These are phyloP conservation scores for Sarocladiaceae sp. DNA, from an alignment of 2,329 filamentous ascomycete genomes.

Conservation along the genomic window DNA sequence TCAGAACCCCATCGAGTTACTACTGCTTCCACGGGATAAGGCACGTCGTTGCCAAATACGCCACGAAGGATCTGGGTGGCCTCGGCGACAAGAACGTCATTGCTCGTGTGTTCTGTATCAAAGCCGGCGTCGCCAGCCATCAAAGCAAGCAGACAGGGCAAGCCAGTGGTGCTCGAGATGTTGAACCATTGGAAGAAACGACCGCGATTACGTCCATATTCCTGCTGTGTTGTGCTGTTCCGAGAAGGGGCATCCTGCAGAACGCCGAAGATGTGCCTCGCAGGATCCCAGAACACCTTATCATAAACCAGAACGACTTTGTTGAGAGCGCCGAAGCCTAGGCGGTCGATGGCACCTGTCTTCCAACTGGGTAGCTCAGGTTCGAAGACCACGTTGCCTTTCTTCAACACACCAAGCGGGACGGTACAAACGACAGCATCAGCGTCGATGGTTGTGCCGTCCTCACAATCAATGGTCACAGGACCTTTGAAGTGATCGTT, in stretches of 20 bases:
- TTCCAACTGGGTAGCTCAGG: slow-evolving; percentile 90
- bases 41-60: slow-evolving; percentile 69
- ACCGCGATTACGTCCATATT: slow-evolving; percentile 77
- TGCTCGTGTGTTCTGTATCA: slow-evolving; percentile 73
- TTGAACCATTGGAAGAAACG: slow-evolving; percentile 99
- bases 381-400: slow-evolving; percentile 77
- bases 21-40: slow-evolving; percentile 77
- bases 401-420: slow-evolving; percentile 86
- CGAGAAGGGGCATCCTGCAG: slow-evolving; percentile 68
- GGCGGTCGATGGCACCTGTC: slow-evolving; percentile 68
- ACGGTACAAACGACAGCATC: slow-evolving; percentile 89
- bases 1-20: slow-evolving; percentile 92
- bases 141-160: slow-evolving; percentile 82
- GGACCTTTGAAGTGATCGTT: slow-evolving; percentile 38
- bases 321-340: slow-evolving; percentile 92
- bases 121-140: slow-evolving; percentile 96
- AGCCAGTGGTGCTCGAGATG: slow-evolving; percentile 80
- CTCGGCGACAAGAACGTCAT: slow-evolving; percentile 73
- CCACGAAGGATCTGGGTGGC: slow-evolving; percentile 73
- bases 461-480: slow-evolving; percentile 67
- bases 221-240: slow-evolving; percentile 70
- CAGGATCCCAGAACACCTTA: slow-evolving; percentile 83
- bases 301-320: slow-evolving; percentile 92
- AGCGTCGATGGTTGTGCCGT: slow-evolving; percentile 74
- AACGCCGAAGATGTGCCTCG: slow-evolving; percentile 90